Base-by-base conservation (phyloP, 2,329 filamentous ascomycete species). In the Botrytis byssoidea region DNA sequence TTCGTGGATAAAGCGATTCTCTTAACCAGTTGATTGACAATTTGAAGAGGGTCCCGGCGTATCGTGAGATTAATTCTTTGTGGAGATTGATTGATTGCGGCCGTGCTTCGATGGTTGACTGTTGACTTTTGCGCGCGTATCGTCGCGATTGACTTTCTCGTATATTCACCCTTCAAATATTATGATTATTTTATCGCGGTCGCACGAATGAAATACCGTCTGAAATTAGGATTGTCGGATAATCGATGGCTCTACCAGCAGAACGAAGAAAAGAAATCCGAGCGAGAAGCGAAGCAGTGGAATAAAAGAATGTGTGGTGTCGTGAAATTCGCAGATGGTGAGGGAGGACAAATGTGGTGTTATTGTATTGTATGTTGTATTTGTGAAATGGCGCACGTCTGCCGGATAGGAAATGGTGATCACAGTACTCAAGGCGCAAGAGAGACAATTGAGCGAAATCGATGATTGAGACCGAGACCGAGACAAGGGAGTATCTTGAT, bases 301-400 rank as follows among this genome's bases (percentile, higher is more conserved):
- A 68, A 70, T 35, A 46, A 72, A 72, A 67, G 70, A 67, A 46
- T 59, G 70, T 67, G 61, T 67, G 68, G 9, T 46, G 25, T n/a
- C 22, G 65, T 37, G 46, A 25, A 57, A 44, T n/a, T 55, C 29
- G 59, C 35, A 67, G 59, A 55, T 55, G 4, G 18, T 35, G 46
- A 67, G 63, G 44, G 35, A 63, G 60, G 44, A 57, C 57, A 40
- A 64, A 29, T 16, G 57, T 51, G 16, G 48, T 68, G 65, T 55
- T 63, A 25, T 55, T 44, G 67, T 32, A 37, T 70, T 2, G 51
- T 32, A 60, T 42, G 57, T 37, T 29, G 55, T 46, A 64, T 59
- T 44, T 46, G 70, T 67, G 70, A 67, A 66, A 72, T n/a, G 60
- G 70, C 46, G 70, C 25, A 51, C 25, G 70, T 66, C 60, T 66